Evolutionary conservation across 495 filamentous ascomycete species (phyloP), one percentile per base, ranked within the genome.

Genomic region (Geoglossum glabrum): DNA sequence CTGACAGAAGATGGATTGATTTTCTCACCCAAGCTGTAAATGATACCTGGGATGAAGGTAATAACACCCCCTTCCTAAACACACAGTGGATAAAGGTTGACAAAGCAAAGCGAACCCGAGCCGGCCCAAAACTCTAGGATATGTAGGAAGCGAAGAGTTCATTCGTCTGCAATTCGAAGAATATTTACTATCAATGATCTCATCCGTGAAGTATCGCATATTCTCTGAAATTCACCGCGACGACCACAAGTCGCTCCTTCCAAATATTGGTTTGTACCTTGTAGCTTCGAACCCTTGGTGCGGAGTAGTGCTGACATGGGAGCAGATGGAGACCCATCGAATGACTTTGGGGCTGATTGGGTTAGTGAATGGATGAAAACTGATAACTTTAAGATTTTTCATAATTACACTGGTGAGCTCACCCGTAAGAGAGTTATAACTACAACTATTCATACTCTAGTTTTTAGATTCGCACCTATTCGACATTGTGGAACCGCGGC

Each of bases 131-230:
- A 95, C 88, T 7, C 84, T 94, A 73, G 90, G 90, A 19, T 98
- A 95, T 65, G 84, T 87, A 63, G 92, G 92, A 55, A 95, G 90
- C 59, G 92, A 98, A 72, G 93, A 97, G 66, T 97, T 96, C 67
- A 97, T 98, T 64, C 80, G 92, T 21, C 79, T 97, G 7, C 92
- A 98, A 64, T 98, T 98, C 60, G 92, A 98, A 72, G 93, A 97
- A 66, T 98, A 98, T 64, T 75, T 97, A 19, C 75, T 97, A 7
- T 88, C 90, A 0, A 76, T 98, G 56, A 78, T 96, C 47, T 86
- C 93, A 0, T 78, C 85, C 7, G 83, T 87, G 62, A 95, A 96
- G 65, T 96, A 94, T 67, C 88, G 85, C 64, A 78, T 83, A 60
- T 86, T 90, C 63, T 75, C 95, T 45, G 69, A 72, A 59, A 70